Base-by-base conservation (phyloP, 2,329 filamentous ascomycete species). In the Lachnellula cervina region DNA sequence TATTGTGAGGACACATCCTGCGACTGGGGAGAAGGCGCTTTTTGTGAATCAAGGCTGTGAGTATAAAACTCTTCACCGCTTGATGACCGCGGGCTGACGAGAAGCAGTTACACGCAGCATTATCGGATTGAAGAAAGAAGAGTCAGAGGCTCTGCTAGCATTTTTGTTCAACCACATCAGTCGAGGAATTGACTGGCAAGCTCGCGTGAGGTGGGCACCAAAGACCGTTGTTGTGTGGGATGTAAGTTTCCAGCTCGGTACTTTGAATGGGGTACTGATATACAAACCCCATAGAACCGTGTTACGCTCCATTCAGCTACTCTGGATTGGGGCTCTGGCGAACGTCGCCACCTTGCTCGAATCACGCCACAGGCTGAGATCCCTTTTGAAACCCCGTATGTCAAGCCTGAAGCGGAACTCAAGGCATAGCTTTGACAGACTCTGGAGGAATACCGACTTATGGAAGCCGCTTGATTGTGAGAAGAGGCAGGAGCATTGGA, bases 141-240 rank as follows among this genome's bases (percentile, higher is more conserved):
- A 95, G 68, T 89, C 84, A 1, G 90, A 94, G 59, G 79, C 79
- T 44, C 44, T 64, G 14, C 77, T 91, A 53, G 87, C 88, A 62
- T 90, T 90, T 74, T 72, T 91, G 23, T 90, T 83, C 68, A 80
- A 89, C 66, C 87, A 90, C 65, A 82, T 90, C 53, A 84, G 83
- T 1, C 77, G 81, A 32, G 84, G 84, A 21, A 80, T 84, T 52
- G 87, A 90, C 66, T 81, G 88, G 69, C 87, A 90, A 63, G 78
- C 78, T 5, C 80, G 88, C 16, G 78, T 95, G 51, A 87, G 85
- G 70, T 94, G 89, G 89, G 83, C 83, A 64, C 78, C 83, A 43
- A 80, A 82, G n/a, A 91, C 88, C 0, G 88, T 93, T 2, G 87
- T 93, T 4, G 83, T 92, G 0, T 93, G 88, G 88, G 89, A 93